Evolutionary conservation across 495 filamentous ascomycete species (phyloP), one percentile per base, ranked within the genome.

Genomic region (Patellaria atrata): DNA sequence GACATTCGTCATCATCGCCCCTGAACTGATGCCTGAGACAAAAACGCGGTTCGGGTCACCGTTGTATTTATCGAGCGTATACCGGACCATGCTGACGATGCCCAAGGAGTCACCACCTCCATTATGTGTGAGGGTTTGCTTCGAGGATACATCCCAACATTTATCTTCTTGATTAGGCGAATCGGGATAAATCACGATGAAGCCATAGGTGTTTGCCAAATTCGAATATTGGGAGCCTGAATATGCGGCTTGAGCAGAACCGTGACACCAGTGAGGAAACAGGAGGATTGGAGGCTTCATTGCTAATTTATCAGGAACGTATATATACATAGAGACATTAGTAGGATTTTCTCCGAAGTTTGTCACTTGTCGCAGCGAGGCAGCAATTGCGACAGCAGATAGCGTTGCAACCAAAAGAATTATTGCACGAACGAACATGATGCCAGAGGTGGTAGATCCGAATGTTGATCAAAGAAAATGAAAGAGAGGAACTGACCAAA

Each of bases 131-230:
- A 72, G 50, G 18, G 58, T 56, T 4, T 47, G 52, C 0, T 52
- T 32, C 38, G 54, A 61, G 20, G 63, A 50, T 22, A 71, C 64
- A 39, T 71, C 70, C 68, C 70, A 72, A 60, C 70, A 74, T 47
- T 65, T 64, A 48, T 51, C 62, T 3, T 28, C 31, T 12, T 15
- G 30, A 26, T 45, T 49, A 15, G 47, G 47, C n/a, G 42, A 45
- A 22, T 43, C 30, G 2, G 47, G 47, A 16, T 45, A 50, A 25
- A 50, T 50, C 19, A 29, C 31, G 23, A 50, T 50, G 38, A 43
- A 46, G 33, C 43, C 35, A 22, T 50, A 46, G 7, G 16, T 22
- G 33, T 50, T 38, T 3, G 37, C 43, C 5, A 33, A 31, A 12
- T 35, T 30, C n/a, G 47, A 42, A 18, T 46, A 50, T 11, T 37